A percentile compares a stretch with the other conserved stretches of the same genome.
Evolutionary conservation across 1,284 basidiomycete genomes (phyloP).

Genomic region (Xanthoconium separans): DNA sequence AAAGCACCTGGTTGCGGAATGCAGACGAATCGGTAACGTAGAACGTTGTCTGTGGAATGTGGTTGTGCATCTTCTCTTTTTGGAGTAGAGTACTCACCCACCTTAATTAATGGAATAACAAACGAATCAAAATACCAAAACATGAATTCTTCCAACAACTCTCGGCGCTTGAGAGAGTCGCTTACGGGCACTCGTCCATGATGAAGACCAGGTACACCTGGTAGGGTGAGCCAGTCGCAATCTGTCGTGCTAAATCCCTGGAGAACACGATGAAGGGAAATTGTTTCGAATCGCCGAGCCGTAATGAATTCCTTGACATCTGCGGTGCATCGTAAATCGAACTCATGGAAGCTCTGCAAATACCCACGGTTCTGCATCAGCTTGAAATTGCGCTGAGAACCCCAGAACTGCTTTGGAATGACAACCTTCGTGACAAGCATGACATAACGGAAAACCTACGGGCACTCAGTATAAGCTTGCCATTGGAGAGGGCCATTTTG

Average conservation of each 20-base stretch:
- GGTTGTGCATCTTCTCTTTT: not conserved
- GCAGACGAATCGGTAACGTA: conserved; percentile 93
- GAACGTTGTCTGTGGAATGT: conserved; percentile 73
- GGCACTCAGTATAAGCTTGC: not conserved
- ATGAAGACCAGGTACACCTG: conserved; percentile 33
- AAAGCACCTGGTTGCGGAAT: conserved; percentile 84
- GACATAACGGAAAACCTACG: conserved; percentile 72
- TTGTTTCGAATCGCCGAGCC: conserved; percentile 76
- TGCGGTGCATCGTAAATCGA: conserved; percentile 31
- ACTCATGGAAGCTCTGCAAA: not conserved
- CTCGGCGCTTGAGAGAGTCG: conserved; percentile 72
- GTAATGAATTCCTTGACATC: conserved; percentile 73
- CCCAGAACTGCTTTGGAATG: conserved; percentile 80
- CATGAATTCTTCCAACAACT: conserved; percentile 81
- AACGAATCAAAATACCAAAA: conserved; percentile 94
- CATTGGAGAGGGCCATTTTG: not conserved
- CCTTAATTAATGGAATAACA: conserved; percentile 78
- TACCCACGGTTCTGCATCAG: conserved; percentile 60
- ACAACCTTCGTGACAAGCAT: conserved; percentile 63
- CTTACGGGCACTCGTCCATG: conserved; percentile 57
- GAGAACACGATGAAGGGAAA: conserved; percentile 78
- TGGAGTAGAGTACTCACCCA: conserved; percentile 30
- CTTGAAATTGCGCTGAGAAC: conserved; percentile 68
- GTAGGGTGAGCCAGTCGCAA: conserved; percentile 78
- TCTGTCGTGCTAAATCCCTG: conserved; percentile 77